Percentiles rank a stretch among this genome's conserved stretches.
Conservation (phyloP, 192 early-diverging fungal species). For the Gonapodya prolifera region DNA sequence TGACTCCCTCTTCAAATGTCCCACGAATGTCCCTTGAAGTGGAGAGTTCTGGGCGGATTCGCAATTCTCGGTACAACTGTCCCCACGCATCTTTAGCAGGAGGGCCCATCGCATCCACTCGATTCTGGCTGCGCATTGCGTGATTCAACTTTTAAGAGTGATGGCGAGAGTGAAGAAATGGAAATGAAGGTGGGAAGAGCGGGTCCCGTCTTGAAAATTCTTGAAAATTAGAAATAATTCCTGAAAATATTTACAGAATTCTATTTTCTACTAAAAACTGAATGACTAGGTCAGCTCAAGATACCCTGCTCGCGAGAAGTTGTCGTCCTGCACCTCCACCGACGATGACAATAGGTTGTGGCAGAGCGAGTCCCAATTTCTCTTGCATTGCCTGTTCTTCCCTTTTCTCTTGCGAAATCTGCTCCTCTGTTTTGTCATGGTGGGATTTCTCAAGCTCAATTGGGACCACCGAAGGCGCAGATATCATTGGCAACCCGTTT, state of each 20-base stretch:
- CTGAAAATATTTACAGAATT: too few species aligned
- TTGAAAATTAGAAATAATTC: too few species aligned
- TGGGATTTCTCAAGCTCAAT: not conserved
- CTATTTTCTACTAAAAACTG: too few species aligned
- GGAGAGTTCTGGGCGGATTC: too few species aligned
- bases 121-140: too few species aligned
- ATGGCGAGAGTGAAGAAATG: too few species aligned
- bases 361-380: not conserved
- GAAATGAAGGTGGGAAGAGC: too few species aligned
- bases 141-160: too few species aligned
- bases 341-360: not conserved
- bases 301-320: not conserved
- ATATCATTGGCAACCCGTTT: too few species aligned
- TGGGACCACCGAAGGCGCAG: not conserved
- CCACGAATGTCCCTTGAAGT: not conserved
- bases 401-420: not conserved
- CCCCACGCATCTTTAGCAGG: not conserved
- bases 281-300: too few species aligned
- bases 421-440: not conserved
- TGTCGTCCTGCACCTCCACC: not conserved
- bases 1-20: not conserved
- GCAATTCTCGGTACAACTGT: not conserved
- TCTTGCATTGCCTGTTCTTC: not conserved
- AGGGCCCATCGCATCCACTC: too few species aligned
- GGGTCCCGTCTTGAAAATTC: too few species aligned